These are phyloP conservation scores for Boechera retrofracta DNA, from an alignment of 345 rosid genomes.

Conservation along the genomic window DNA sequence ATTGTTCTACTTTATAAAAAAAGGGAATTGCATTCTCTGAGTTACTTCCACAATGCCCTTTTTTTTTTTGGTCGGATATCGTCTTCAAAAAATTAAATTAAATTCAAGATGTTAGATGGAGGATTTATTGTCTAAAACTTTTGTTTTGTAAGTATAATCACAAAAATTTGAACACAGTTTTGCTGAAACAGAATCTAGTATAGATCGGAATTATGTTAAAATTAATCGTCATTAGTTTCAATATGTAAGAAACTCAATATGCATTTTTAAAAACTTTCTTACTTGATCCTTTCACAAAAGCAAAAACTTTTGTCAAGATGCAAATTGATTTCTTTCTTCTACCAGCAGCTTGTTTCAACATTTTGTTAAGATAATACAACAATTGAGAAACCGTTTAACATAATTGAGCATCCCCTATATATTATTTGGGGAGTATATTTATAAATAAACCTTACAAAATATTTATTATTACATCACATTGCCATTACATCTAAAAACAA, in stretches of 20 bases:
- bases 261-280: background rate
- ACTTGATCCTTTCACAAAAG: background rate
- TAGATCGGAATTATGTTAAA: background rate
- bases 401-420: no score
- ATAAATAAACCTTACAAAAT: no score
- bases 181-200: background rate
- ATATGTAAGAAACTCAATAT: background rate
- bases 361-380: no score
- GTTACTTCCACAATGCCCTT: slow-evolving; percentile 2
- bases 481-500: no score
- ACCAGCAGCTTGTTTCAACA: no score
- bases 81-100: background rate
- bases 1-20: background rate
- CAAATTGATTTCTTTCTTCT: no score
- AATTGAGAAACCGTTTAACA: no score
- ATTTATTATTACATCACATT: no score
- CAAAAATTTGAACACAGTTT: background rate
- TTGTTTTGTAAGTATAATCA: background rate
- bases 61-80: background rate
- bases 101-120: background rate
- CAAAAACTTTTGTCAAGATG: no score
- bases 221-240: background rate
- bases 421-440: no score
- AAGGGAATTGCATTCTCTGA: background rate
- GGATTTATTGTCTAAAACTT: background rate